Percentiles rank a stretch among this genome's conserved stretches.
phyloP scores from a whole-genome alignment of 2,329 filamentous ascomycete genomes.

The Phialocephala sp. region DNA sequence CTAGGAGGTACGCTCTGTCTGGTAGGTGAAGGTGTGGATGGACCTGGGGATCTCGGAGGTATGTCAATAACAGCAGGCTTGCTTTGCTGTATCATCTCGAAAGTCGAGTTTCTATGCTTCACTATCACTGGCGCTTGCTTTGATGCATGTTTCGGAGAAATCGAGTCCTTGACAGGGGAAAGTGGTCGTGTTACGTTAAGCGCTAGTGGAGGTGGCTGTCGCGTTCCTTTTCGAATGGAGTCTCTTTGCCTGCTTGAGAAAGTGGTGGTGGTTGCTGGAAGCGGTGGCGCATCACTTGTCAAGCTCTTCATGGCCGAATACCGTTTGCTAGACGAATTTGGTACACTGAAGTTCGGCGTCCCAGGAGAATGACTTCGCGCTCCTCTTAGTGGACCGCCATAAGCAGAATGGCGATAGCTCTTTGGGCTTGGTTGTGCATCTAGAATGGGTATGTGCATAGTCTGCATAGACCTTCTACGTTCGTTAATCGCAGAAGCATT shows the following conservation, averaged over 20 bases:
- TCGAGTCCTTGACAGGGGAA: conserved; percentile 30
- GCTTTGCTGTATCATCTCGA: conserved; percentile 20
- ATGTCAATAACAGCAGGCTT: conserved; percentile 23
- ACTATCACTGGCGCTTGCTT: conserved; percentile 15
- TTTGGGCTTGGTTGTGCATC: conserved; percentile 27
- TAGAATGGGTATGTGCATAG: conserved; percentile 30
- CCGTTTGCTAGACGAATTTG: conserved; percentile 37
- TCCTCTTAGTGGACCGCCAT: conserved; percentile 24
- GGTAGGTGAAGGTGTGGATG: not conserved
- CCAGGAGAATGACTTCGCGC: conserved; percentile 27
- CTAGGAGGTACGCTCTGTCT: conserved; percentile 4
- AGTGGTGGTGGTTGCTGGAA: conserved; percentile 18
- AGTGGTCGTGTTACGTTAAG: conserved; percentile 27
- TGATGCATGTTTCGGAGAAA: conserved; percentile 23
- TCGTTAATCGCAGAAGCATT: conserved; percentile 39
- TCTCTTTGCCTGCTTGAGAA: conserved; percentile 17
- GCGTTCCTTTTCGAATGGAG: conserved; percentile 24
- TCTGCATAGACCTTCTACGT: conserved; percentile 42
- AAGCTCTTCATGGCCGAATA: conserved; percentile 30
- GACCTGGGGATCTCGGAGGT: conserved; percentile 22
- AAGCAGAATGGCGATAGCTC: conserved; percentile 37
- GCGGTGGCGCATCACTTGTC: not conserved
- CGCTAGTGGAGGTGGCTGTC: conserved; percentile 29
- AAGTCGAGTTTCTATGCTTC: conserved; percentile 22
- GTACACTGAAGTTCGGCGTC: conserved; percentile 42